A percentile compares a stretch with the other conserved stretches of the same genome.
Conservation (phyloP, 2,329 filamentous ascomycete genomes). For the Colletotrichum phormii region DNA sequence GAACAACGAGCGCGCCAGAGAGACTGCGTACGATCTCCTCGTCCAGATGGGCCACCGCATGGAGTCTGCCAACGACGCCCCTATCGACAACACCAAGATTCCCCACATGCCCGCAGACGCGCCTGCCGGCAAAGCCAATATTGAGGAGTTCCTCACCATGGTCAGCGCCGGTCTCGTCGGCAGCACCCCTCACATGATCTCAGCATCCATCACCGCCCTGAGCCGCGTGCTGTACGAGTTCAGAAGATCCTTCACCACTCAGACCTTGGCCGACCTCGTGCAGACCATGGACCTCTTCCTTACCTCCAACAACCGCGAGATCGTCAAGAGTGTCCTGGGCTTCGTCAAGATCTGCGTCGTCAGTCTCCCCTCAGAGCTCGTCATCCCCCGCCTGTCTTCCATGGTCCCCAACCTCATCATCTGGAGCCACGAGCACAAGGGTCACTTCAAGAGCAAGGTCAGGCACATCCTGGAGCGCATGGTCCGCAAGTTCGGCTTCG, state of each 20-base stretch:
- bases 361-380: conserved; percentile 80
- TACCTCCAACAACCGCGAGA: conserved; percentile 95
- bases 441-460: conserved; percentile 95
- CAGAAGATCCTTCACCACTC: conserved; percentile 73
- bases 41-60: conserved; percentile 90
- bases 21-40: conserved; percentile 88
- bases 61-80: conserved; percentile 71
- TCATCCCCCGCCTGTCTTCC: conserved; percentile 80
- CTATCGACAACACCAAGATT: conserved; percentile 87
- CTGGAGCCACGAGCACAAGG: conserved; percentile 98
- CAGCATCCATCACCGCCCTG: conserved; percentile 93
- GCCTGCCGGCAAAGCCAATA: conserved; percentile 79
- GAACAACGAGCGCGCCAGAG: conserved; percentile 93
- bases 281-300: conserved; percentile 97
- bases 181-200: conserved; percentile 96
- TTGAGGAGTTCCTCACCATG: conserved; percentile 99
- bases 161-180: conserved; percentile 94
- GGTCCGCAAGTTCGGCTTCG: conserved; percentile 89
- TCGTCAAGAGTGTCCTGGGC: conserved; percentile 92
- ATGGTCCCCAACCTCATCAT: conserved; percentile 92
- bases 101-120: conserved; percentile 87
- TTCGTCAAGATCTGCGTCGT: conserved; percentile 98
- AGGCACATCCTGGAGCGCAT: conserved; percentile 98
- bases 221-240: conserved; percentile 96
- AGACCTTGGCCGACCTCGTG: conserved; percentile 84